Percentiles rank a stretch among this genome's conserved stretches.
Conservation (phyloP, 2,329 filamentous ascomycete species). For the Fusarium begoniae region DNA sequence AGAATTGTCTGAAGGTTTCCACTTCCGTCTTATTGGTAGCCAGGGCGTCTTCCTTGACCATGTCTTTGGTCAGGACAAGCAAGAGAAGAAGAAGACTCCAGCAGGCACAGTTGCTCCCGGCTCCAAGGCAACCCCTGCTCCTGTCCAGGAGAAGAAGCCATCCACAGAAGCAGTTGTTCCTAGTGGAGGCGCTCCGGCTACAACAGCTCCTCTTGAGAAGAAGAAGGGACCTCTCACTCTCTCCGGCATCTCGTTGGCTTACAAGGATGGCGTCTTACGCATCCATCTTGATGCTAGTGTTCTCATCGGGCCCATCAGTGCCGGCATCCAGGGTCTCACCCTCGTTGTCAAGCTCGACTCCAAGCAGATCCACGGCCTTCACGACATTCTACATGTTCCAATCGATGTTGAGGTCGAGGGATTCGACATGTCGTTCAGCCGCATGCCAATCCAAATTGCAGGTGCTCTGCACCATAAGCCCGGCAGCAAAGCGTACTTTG, state of each 20-base stretch:
- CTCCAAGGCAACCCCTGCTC: fast-evolving
- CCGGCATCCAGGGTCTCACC: fast-evolving
- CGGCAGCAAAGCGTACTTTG: neutral
- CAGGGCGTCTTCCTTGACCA: neutral
- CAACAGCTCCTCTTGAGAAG: fast-evolving
- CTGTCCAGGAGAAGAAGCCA: fast-evolving
- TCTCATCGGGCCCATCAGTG: neutral
- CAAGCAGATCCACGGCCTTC: fast-evolving
- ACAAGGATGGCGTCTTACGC: fast-evolving
- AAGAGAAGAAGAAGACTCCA: neutral
- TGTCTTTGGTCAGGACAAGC: fast-evolving
- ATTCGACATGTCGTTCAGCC: fast-evolving
- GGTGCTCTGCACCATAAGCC: neutral
- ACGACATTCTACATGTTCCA: fast-evolving
- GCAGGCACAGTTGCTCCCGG: fast-evolving
- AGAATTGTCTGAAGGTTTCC: fast-evolving
- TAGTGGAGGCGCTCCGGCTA: fast-evolving
- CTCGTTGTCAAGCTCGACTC: neutral
- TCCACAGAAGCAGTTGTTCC: fast-evolving
- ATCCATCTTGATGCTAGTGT: neutral
- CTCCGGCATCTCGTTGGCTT: neutral
- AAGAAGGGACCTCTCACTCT: neutral
- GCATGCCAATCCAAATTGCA: neutral
- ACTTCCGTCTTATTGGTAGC: neutral
- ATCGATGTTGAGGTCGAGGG: fast-evolving